A percentile compares a stretch with the other conserved stretches of the same genome.
Evolutionary conservation across 2,329 filamentous ascomycete species (phyloP).

Genomic region (Aspergillus sp.): DNA sequence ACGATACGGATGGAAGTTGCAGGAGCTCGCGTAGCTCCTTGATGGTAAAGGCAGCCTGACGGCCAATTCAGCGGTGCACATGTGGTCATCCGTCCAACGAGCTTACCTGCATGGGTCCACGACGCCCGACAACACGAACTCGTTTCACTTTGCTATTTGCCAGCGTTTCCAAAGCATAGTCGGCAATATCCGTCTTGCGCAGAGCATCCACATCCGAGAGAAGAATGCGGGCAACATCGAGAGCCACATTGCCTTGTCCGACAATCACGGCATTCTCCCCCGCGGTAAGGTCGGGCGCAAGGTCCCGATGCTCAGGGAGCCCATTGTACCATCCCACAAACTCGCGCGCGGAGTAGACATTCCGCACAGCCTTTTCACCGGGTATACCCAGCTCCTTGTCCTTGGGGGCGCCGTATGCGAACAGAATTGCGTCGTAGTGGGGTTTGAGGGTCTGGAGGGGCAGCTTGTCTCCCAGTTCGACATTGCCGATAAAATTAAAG

Average conservation of each 20-base stretch:
- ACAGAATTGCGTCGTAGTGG: conserved; percentile 89
- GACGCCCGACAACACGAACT: conserved; percentile 82
- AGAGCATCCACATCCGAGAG: conserved; percentile 73
- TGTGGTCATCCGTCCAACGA: background rate
- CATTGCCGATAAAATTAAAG: conserved; percentile 90
- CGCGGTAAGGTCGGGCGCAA: conserved; percentile 70
- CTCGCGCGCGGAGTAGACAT: conserved; percentile 81
- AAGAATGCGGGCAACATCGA: conserved; percentile 88
- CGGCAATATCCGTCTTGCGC: conserved; percentile 82
- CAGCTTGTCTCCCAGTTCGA: conserved; percentile 70
- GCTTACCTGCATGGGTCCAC: conserved; percentile 80
- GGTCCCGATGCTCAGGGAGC: conserved; percentile 72
- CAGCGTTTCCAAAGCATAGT: conserved; percentile 73
- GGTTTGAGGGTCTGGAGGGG: conserved; percentile 67
- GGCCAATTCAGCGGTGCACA: conserved; percentile 4
- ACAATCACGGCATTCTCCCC: conserved; percentile 85
- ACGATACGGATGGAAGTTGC: conserved; percentile 69
- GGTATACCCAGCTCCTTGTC: conserved; percentile 77
- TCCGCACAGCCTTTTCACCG: conserved; percentile 66
- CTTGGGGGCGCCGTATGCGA: conserved; percentile 86
- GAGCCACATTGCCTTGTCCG: conserved; percentile 92
- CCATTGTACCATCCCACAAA: conserved; percentile 99
- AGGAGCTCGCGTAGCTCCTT: conserved; percentile 91
- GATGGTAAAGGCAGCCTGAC: conserved; percentile 84
- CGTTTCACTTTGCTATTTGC: conserved; percentile 71